A percentile compares a stretch with the other conserved stretches of the same genome.
Evolutionary conservation across 306 rosid species (phyloP).

Genomic region (Luffa aegyptiaca): DNA sequence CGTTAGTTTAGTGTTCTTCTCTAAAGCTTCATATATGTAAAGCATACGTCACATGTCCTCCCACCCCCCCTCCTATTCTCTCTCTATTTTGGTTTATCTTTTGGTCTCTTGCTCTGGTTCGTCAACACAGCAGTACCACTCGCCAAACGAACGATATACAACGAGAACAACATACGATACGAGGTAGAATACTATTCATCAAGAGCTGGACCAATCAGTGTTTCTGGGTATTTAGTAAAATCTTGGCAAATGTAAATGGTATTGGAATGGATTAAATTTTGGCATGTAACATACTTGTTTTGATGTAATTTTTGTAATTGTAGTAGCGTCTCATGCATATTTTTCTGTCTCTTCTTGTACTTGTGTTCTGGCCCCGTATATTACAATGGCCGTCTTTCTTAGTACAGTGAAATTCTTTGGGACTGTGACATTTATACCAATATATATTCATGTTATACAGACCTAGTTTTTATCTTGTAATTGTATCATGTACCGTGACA

Average conservation of each 20-base stretch:
- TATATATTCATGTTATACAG: conserved; percentile 5
- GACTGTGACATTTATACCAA: background rate
- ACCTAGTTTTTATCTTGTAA: background rate
- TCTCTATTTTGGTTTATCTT: background rate
- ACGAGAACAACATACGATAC: conserved; percentile 10
- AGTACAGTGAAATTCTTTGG: conserved; percentile 17
- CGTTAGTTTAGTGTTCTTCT: conserved; percentile 13
- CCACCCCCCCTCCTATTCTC: background rate
- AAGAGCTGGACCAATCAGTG: conserved; percentile 26
- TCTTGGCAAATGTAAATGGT: conserved; percentile 47
- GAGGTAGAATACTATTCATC: conserved; percentile 24
- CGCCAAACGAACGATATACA: conserved; percentile 3
- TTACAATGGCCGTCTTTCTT: conserved; percentile 9
- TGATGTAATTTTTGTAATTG: conserved; percentile 46
- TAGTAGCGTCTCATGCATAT: conserved; percentile 20
- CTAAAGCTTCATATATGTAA: conserved; percentile 26
- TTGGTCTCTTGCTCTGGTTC: background rate
- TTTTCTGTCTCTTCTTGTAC: background rate
- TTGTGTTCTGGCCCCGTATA: conserved; percentile 5
- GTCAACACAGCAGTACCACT: background rate
- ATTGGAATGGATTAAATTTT: conserved; percentile 29
- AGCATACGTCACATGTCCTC: conserved; percentile 14
- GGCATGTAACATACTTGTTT: conserved; percentile 10
- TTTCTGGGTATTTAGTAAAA: conserved; percentile 8
- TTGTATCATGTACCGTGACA: background rate